Percentiles rank a stretch among this genome's conserved stretches.
phyloP scores from a whole-genome alignment of 192 early-diverging fungal species.

The Podila verticillata region DNA sequence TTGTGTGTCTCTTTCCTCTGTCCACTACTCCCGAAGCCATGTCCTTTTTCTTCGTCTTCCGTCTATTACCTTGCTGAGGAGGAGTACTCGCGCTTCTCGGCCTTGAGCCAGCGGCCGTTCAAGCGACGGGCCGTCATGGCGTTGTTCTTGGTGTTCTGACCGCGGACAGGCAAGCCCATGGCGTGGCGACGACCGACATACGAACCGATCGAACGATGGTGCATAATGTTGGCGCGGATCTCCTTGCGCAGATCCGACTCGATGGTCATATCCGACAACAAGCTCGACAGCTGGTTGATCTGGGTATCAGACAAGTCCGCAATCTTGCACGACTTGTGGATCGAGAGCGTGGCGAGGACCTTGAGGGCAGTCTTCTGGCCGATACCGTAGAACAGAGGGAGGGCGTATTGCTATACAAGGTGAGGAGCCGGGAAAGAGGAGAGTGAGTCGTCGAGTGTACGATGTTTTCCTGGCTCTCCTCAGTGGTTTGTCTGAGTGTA shows the following conservation, averaged over 20 bases:
- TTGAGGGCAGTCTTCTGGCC: conserved; percentile 76
- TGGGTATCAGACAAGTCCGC: conserved; percentile 88
- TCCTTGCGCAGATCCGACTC: conserved; percentile 81
- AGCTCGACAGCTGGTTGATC: conserved; percentile 84
- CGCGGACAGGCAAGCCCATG: conserved; percentile 88
- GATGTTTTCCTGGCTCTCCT: too few relatives aligned
- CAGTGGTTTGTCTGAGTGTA: too few relatives aligned
- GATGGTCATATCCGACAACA: conserved; percentile 90
- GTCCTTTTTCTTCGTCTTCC: too few relatives aligned
- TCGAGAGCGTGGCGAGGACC: conserved; percentile 83
- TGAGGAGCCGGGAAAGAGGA: too few relatives aligned
- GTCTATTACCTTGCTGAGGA: conserved; percentile 29
- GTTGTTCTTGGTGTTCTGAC: conserved; percentile 90
- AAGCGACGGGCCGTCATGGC: conserved; percentile 86
- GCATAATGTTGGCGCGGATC: conserved; percentile 75
- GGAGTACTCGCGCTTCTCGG: conserved; percentile 47
- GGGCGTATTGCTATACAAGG: conserved; percentile 26
- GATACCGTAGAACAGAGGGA: conserved; percentile 87
- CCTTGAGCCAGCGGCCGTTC: conserved; percentile 72
- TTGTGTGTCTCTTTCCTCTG: neutral
- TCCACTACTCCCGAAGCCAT: neutral
- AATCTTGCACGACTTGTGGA: conserved; percentile 90
- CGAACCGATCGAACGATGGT: conserved; percentile 75
- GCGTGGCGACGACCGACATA: conserved; percentile 88
- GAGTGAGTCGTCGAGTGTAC: too few relatives aligned